Evolutionary conservation across 768 basidiomycete genomes (phyloP), one percentile per base, ranked within the genome.

Genomic region (Naganishia randhawae): DNA sequence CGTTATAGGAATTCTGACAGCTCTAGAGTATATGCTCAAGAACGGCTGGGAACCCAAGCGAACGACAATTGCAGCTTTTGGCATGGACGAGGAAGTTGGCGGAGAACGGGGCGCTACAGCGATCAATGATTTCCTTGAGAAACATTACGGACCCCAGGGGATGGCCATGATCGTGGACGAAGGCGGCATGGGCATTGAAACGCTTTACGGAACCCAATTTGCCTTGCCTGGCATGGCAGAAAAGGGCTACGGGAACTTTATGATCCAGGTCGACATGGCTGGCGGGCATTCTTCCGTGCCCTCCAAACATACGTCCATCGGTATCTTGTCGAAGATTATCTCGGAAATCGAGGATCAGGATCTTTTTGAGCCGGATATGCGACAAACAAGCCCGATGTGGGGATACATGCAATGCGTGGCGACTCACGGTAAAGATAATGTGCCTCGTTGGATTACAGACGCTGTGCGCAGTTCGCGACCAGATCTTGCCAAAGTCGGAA

Each of bases 131-230:
- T 76, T 81, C 45, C 76, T 96, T 31, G 76, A 86, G 55, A 71
- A 82, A 2, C 83, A 81, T 19, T 93, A 89, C 75, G 92, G 92
- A 39, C 76, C 84, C 69, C 79, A 91, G 73, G 84, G 85, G 2
- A 86, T 91, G 74, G 86, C 89, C 0, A 83, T 95, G 76, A 78
- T 95, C 50, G 83, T 97, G 41, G 94, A 97, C 75, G 93, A 97
- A 82, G 92, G 92, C 35, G 85, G 90, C 86, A 77, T 73, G 82
- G 80, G 80, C 3, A 72, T 81, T 19, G 72, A 76, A 22, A 29
- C 72, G 6, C 68, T 74, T 3, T 79, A 76, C 69, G 79, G 79
- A 16, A 41, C 66, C 0, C 61, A 66, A 0, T 73, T 82, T 51
- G 80, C 78, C 0, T 65, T 69, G 31, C 72, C 81, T 45, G 81